Conservation (phyloP, 192 early-diverging fungal species). For the Phlyctochytrium arcticum region DNA sequence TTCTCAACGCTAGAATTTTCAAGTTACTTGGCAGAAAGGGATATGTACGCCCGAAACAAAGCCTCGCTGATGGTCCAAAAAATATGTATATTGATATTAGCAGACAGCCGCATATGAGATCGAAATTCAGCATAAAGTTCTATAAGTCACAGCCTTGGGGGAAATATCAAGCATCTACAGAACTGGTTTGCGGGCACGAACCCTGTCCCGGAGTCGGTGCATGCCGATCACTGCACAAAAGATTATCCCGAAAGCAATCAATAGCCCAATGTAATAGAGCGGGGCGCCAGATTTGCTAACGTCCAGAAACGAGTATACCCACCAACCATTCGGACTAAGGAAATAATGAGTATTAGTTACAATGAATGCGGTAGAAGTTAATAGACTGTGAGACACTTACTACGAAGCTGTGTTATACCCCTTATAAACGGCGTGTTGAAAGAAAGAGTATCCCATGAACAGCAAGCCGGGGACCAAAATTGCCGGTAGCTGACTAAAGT, state of each 20-base stretch:
- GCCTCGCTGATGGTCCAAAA: no score
- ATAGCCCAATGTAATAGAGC: constrained; percentile 23
- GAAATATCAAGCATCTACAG: no score
- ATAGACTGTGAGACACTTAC: constrained; percentile 6
- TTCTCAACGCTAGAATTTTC: no score
- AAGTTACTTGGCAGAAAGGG: no score
- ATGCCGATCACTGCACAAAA: constrained; percentile 15
- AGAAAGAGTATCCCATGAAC: constrained; percentile 23
- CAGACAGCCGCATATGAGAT: no score
- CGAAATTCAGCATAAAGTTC: no score
- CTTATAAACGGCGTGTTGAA: constrained; percentile 16
- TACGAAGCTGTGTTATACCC: constrained; percentile 6
- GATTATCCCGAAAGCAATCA: constrained; percentile 3
- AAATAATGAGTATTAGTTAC: neutral
- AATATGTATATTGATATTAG: no score
- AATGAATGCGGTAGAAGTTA: neutral
- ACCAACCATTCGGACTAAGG: constrained; percentile 17
- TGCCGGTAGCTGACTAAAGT: constrained; percentile 19
- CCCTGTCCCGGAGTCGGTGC: constrained; percentile 15
- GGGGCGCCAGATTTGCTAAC: constrained; percentile 13
- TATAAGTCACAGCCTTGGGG: no score
- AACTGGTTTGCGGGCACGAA: no score
- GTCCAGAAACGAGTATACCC: constrained; percentile 39
- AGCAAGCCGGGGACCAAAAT: constrained; percentile 10
- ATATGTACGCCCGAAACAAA: no score